Evolutionary conservation across 768 basidiomycete species (phyloP).

Genomic region (Lentinula guzmanii): DNA sequence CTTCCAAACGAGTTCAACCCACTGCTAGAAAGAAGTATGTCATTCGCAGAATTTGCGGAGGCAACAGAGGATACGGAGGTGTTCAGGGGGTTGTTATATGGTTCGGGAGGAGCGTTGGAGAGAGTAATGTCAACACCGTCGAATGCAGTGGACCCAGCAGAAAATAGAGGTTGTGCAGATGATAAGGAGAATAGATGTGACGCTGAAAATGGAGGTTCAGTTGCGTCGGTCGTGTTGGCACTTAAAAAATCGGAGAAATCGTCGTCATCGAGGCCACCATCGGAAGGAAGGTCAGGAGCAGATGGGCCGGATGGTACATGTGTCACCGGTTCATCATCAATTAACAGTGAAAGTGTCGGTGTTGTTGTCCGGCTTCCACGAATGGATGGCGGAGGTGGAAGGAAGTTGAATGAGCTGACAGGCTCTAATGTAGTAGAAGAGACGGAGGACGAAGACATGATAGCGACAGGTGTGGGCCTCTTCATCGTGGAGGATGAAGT

Average conservation of each 20-base stretch:
- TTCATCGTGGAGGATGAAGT: conserved; percentile 5
- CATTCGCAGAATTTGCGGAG: neutral
- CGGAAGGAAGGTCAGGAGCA: conserved; percentile 21
- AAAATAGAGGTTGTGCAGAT: conserved; percentile 16
- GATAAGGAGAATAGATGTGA: conserved; percentile 18
- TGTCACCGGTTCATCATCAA: neutral
- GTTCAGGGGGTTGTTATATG: neutral
- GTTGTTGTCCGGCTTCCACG: conserved; percentile 6
- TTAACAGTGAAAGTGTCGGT: conserved; percentile 12
- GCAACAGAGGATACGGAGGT: neutral
- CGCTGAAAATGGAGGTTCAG: conserved; percentile 11
- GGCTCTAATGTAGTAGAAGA: neutral
- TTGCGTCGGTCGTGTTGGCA: conserved; percentile 10
- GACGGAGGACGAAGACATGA: conserved; percentile 11
- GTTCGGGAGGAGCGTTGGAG: neutral
- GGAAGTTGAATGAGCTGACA: conserved; percentile 10
- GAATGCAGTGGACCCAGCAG: conserved; percentile 6
- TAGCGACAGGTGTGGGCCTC: conserved; percentile 11
- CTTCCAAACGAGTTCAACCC: neutral
- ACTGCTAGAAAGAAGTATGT: neutral
- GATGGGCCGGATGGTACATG: conserved; percentile 12
- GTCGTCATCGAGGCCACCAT: conserved; percentile 33
- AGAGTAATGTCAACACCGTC: neutral
- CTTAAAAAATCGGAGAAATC: conserved; percentile 50
- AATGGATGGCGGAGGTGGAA: conserved; percentile 15